Evolutionary conservation across 768 basidiomycete genomes (phyloP), one percentile per base, ranked within the genome.

Genomic region (Hydnomerulius pinastri): DNA sequence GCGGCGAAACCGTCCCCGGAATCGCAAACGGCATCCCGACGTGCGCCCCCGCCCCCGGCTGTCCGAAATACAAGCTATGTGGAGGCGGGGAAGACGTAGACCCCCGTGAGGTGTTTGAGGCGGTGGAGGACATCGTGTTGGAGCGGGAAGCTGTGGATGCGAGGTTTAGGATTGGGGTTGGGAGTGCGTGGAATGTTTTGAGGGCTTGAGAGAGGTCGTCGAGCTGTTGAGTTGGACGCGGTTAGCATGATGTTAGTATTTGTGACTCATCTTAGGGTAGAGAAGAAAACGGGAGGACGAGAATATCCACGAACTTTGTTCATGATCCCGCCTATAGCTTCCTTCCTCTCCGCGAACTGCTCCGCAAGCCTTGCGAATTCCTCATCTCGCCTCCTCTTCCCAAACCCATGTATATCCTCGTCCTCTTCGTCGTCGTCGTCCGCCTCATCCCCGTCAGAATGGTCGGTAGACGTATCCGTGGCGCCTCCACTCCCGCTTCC

Each of bases 311-410:
- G 27, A 53, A 86, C 89, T 77, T 88, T 89, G 64, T 63, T 64
- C 89, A 91, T 90, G 27, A 92, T 86, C 25, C 73, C 77, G 45
- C 81, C 77, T 17, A 90, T 86, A 27, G 81, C 80, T 50, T 81
- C 78, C 62, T 84, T 88, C 47, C 85, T 76, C 23, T 83, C 83
- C 45, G 80, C 77, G 62, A 91, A 90, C 58, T 83, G 83, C 48
- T 80, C 77, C 7, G 85, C 78, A 29, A 90, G 72, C 53, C 74
- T 81, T 6, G 78, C 76, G 64, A 91, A 90, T 59, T 89, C 83
- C 45, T 80, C 81, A 55, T 86, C 86, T 46, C 84, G 73, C 47
- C 75, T 77, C 59, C 68, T 77, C 55, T 72, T 77, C 51, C 73
- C 77, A 59, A 82, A 77, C 36, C 77, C 77, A 53, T 82, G 82